Base-by-base conservation (phyloP, 202 grass and related monocot species). In the Eragrostis tef region DNA sequence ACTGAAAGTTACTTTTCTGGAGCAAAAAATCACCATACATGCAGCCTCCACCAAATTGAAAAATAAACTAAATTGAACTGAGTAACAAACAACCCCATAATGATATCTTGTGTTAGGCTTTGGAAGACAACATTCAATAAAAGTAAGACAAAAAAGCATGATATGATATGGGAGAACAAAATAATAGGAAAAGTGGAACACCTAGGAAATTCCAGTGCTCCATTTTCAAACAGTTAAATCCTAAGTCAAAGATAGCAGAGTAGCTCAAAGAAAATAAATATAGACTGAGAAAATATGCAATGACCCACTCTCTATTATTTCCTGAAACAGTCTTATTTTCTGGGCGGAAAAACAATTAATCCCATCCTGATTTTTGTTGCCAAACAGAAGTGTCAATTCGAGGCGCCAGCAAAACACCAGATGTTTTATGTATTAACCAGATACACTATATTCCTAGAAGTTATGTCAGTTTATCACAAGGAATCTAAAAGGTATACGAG, bases 281-380 rank as follows among this genome's bases (percentile, higher is more conserved):
- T 75, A 58, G 22, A 67, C 11, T 9, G 47, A 10, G 43, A 36
- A 77, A 72, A 47, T 26, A 19, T 41, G 59, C 29, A 51, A 19
- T 62, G 56, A 56, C 26, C 21, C 57, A 70, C n/a, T n/a, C 2
- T 16, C 11, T 74, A 67, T 15, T 74, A 14, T 74, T 79, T 75
- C 44, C 24, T 75, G 31, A 11, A 31, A 61, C 21, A 77, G 36
- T 66, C 26, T 78, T 77, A 81, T 81, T 82, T 67, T 79, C 36
- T 22, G 49, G 61, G 51, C 46, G 67, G 21, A 15, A 26, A 64
- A 46, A 82, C 31, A 78, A 50, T 63, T 60, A 86, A 67, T 45
- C 22, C 6, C n/a, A 79, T 75, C 26, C 17, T 61, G 12, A 75
- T 61, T 73, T 43, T 67, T 70, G 57, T 54, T 79, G 24, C 52